Conservation (phyloP, 208 protist genomes). For the Acanthamoeba triangularis region DNA sequence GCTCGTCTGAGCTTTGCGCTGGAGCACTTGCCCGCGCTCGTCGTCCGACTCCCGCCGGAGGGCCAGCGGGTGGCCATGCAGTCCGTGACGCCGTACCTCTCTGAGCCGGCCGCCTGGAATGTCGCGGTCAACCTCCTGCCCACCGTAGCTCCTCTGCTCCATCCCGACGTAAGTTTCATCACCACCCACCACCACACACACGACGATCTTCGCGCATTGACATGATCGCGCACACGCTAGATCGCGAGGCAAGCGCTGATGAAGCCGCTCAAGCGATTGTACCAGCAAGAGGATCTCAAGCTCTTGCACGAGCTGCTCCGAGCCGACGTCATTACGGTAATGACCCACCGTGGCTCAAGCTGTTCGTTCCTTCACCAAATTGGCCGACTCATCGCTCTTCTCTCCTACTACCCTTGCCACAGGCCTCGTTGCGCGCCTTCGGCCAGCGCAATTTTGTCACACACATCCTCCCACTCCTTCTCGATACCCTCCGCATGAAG, state of each 20-base stretch:
- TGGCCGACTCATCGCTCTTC: background rate
- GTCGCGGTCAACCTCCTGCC: constrained; percentile 33
- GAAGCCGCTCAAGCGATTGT: constrained; percentile 39
- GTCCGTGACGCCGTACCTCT: background rate
- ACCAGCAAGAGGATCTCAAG: background rate
- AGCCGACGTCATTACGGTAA: background rate
- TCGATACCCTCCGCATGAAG: constrained; percentile 47
- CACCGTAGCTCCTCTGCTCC: background rate
- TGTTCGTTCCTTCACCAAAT: background rate
- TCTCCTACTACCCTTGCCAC: background rate
- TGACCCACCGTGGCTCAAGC: too few relatives aligned
- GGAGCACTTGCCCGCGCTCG: background rate
- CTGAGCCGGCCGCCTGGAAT: background rate
- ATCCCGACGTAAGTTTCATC: background rate
- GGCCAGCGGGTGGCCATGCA: constrained; percentile 20
- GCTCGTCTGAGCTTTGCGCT: background rate
- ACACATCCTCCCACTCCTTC: background rate
- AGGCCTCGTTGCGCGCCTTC: constrained; percentile 27
- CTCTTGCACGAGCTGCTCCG: constrained; percentile 25
- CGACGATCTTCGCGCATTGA: background rate
- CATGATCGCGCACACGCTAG: background rate
- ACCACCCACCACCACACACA: too few relatives aligned
- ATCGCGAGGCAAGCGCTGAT: background rate
- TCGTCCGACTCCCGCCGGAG: constrained; percentile 9
- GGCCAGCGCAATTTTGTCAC: background rate